Conservation (phyloP, 1,284 basidiomycete species). For the Ustilago loliicola region DNA sequence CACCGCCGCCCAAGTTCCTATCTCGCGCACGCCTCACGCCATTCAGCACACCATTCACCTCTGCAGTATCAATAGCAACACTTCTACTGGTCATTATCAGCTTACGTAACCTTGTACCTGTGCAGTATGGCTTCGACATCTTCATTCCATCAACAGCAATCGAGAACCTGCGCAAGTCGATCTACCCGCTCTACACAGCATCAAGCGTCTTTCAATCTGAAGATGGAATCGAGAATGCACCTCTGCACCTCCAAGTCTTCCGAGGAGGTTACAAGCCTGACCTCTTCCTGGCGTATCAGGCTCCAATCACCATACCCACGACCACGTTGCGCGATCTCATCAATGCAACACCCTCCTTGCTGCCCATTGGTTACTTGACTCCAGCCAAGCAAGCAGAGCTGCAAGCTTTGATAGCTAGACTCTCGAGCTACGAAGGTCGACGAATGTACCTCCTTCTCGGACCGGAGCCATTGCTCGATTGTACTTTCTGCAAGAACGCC, state of each 20-base stretch:
- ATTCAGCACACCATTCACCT: constrained; percentile 34
- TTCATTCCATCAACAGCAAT: constrained; percentile 29
- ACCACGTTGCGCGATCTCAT: constrained; percentile 37
- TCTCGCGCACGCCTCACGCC: constrained; percentile 33
- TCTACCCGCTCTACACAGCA: constrained; percentile 26
- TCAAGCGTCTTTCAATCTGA: constrained; percentile 1
- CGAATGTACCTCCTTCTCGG: constrained; percentile 47
- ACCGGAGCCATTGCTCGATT: constrained; percentile 32
- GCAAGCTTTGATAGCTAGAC: constrained; percentile 42
- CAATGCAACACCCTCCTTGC: constrained; percentile 24
- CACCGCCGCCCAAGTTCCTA: constrained; percentile 13
- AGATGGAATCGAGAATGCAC: background rate
- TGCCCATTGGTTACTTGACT: constrained; percentile 24
- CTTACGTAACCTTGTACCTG: constrained; percentile 36
- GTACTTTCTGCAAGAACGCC: constrained; percentile 40
- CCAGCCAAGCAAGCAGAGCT: constrained; percentile 27
- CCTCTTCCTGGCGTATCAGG: constrained; percentile 39
- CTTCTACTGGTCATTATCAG: constrained; percentile 23
- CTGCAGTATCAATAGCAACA: constrained; percentile 18
- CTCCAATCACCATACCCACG: constrained; percentile 49
- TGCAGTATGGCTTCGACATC: constrained; percentile 40
- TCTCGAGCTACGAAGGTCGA: constrained; percentile 50
- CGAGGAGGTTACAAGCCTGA: constrained; percentile 45
- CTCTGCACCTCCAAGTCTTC: constrained; percentile 32
- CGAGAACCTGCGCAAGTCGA: constrained; percentile 13